These are phyloP conservation scores for Pseudocercospora eumusae DNA, from an alignment of 2,329 filamentous ascomycete genomes.

Conservation along the genomic window DNA sequence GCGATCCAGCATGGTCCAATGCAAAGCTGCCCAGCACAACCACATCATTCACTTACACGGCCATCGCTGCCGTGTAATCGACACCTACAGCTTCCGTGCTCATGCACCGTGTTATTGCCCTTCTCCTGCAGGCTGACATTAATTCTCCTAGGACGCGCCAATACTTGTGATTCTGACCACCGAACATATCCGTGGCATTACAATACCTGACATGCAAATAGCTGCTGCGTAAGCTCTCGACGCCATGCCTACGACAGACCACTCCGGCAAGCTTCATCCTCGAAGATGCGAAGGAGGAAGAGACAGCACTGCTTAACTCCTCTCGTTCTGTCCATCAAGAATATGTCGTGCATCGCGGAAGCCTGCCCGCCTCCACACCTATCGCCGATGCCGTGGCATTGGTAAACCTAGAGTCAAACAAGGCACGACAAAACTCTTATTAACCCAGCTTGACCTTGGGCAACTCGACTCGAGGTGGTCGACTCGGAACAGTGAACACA, in stretches of 20 bases:
- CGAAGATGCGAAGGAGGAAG: background rate
- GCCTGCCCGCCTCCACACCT: background rate
- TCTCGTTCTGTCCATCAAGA: too few relatives aligned
- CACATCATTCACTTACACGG: background rate
- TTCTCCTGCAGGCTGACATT: background rate
- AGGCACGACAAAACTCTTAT: background rate
- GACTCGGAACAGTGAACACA: background rate
- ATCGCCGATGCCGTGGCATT: background rate
- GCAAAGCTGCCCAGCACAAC: constrained; percentile 1
- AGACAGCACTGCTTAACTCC: too few relatives aligned
- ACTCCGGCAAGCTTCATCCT: background rate
- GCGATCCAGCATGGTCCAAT: background rate
- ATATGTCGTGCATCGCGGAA: background rate
- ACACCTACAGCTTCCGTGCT: too few relatives aligned
- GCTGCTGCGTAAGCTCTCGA: background rate
- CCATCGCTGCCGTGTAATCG: background rate
- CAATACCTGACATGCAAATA: background rate
- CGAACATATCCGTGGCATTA: background rate
- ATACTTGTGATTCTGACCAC: background rate
- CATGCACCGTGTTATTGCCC: background rate
- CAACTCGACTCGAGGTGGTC: background rate
- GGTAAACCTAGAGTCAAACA: constrained; percentile 5
- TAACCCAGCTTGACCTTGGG: background rate
- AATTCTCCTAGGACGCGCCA: background rate
- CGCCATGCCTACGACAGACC: background rate